Conservation (phyloP, 1,139 yeast genomes). For the Pichia kudriavzevii region DNA sequence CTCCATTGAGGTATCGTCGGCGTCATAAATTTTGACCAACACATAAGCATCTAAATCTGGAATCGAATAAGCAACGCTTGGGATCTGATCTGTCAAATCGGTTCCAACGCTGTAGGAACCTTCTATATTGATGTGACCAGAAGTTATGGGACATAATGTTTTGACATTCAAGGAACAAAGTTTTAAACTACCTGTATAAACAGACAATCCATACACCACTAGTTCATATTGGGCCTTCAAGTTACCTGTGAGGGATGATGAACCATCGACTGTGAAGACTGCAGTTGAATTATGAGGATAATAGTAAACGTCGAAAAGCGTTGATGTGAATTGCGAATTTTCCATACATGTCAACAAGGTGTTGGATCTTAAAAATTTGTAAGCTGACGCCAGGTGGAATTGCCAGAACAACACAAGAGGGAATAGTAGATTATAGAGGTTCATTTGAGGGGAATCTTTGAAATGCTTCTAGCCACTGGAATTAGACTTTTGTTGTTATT, state of each 20-base stretch:
- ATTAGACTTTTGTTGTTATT: too few relatives aligned
- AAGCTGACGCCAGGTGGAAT: constrained; percentile 3
- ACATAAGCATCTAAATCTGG: constrained; percentile 96
- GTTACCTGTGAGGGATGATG: constrained; percentile 71
- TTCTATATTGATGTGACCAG: constrained; percentile 77
- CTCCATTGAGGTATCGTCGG: constrained; percentile 30
- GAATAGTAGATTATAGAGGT: too few relatives aligned
- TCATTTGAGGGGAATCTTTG: too few relatives aligned
- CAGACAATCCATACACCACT: constrained; percentile 78
- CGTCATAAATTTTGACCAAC: constrained; percentile 55
- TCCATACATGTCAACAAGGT: constrained; percentile 94
- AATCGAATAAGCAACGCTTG: constrained; percentile 77
- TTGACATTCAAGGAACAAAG: constrained; percentile 54
- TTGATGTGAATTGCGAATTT: constrained; percentile 79
- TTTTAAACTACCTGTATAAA: constrained; percentile 46
- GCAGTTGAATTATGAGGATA: constrained; percentile 60
- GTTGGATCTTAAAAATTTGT: constrained; percentile 40
- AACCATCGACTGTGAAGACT: constrained; percentile 63
- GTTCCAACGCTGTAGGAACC: constrained; percentile 42
- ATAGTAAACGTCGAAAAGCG: constrained; percentile 70
- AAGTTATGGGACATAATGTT: constrained; percentile 69
- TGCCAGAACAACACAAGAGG: neutral
- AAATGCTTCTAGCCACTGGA: too few relatives aligned
- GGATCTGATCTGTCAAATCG: constrained; percentile 47
- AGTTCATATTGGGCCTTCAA: constrained; percentile 61